phyloP scores from a whole-genome alignment of 805 yeast species.

The Sugiyamaella chiloensis region DNA sequence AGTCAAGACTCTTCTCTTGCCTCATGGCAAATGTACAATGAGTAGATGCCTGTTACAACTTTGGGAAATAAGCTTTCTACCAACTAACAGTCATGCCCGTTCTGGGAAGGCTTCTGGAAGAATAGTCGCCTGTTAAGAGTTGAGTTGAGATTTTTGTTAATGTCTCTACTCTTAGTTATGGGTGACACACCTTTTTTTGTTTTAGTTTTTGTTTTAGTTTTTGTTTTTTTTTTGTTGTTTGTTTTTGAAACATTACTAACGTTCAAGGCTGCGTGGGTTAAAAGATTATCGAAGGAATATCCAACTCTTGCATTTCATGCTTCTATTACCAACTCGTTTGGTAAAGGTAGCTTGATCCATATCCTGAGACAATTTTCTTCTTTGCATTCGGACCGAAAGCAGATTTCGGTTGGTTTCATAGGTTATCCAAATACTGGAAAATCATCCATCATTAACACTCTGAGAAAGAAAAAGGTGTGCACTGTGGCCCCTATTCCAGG shows the following conservation, averaged over 20 bases:
- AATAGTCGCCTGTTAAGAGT: constrained; percentile 73
- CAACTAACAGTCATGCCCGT: constrained; percentile 45
- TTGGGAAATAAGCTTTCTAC: constrained; percentile 78
- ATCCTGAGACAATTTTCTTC: constrained; percentile 88
- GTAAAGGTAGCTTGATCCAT: constrained; percentile 95
- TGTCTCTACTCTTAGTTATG: constrained; percentile 78
- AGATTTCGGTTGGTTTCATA: constrained; percentile 93
- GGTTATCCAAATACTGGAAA: constrained; percentile 99
- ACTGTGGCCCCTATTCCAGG: constrained; percentile 98
- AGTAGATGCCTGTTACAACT: constrained; percentile 90
- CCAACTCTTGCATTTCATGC: constrained; percentile 99
- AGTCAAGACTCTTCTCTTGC: constrained; percentile 37
- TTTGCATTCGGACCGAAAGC: constrained; percentile 88
- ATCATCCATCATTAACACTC: constrained; percentile 90
- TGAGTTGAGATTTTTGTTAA: constrained; percentile 50
- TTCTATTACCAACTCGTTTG: constrained; percentile 93
- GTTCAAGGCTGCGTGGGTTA: constrained; percentile 98
- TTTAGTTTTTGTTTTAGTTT: constrained; percentile 14
- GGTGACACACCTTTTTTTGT: constrained; percentile 59
- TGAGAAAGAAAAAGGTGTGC: constrained; percentile 93
- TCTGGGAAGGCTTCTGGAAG: constrained; percentile 43
- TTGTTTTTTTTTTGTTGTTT: constrained; percentile 20
- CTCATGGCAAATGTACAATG: constrained; percentile 37
- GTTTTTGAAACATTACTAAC: constrained; percentile 35
- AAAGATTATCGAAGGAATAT: constrained; percentile 81